These are phyloP conservation scores for Pichia sp. DNA, from an alignment of 1,139 yeast species.

Conservation along the genomic window DNA sequence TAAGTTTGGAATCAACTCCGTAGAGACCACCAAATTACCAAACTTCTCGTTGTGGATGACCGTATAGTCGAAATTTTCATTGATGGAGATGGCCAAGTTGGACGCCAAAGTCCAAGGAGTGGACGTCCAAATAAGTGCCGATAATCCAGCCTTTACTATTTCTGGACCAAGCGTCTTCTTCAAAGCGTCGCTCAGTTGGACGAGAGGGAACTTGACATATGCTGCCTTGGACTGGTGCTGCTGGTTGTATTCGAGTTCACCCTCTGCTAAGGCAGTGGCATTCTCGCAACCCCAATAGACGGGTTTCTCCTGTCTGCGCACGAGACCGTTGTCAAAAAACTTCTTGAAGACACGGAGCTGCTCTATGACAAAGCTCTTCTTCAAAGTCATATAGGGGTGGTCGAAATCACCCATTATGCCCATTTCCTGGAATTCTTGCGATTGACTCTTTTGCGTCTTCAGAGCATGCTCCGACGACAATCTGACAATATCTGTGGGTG, in stretches of 20 bases:
- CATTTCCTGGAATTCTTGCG: conserved; percentile 57
- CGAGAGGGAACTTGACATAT: conserved; percentile 61
- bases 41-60: conserved; percentile 38
- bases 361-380: conserved; percentile 63
- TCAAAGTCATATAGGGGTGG: conserved; percentile 67
- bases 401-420: conserved; percentile 85
- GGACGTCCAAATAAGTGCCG: conserved; percentile 82
- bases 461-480: conserved; percentile 68
- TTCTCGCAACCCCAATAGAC: conserved; percentile 98
- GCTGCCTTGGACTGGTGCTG: conserved; percentile 69
- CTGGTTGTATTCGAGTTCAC: conserved; percentile 84
- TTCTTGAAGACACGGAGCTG: conserved; percentile 69
- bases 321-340: conserved; percentile 62
- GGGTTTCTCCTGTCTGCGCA: conserved; percentile 84
- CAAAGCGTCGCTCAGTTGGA: conserved; percentile 5
- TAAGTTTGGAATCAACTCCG: conserved; percentile 36
- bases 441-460: conserved; percentile 60
- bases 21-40: conserved; percentile 50
- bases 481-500: conserved; percentile 54
- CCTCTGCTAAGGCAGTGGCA: conserved; percentile 91
- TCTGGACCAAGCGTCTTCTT: conserved; percentile 6
- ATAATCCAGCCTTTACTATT: conserved; percentile 1
- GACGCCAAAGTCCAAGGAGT: conserved; percentile 98
- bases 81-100: conserved; percentile 77
- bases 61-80: conserved; percentile 56